Evolutionary conservation across 768 basidiomycete genomes (phyloP).

Genomic region (Collybia sp.): DNA sequence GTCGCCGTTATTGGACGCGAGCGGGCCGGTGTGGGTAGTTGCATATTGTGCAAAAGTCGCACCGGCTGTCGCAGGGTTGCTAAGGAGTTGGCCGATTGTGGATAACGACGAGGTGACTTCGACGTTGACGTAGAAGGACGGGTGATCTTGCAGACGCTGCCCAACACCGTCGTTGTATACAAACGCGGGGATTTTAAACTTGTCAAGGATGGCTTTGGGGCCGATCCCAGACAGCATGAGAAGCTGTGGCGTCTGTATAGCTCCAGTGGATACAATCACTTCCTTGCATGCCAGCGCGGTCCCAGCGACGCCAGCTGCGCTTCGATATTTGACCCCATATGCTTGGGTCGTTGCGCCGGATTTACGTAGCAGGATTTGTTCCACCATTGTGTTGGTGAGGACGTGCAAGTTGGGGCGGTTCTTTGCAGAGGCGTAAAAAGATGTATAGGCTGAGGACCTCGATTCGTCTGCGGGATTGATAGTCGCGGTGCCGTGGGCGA

Average conservation of each 20-base stretch:
- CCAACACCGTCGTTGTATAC: constrained; percentile 38
- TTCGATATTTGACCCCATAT: no score
- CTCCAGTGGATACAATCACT: constrained; percentile 17
- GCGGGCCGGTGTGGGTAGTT: no score
- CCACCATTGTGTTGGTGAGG: constrained; percentile 4
- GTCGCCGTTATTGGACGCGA: no score
- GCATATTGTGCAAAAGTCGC: no score
- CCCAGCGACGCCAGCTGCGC: no score
- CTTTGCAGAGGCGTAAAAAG: constrained; percentile 14
- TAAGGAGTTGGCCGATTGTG: no score
- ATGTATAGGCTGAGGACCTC: constrained; percentile 15
- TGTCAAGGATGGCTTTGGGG: constrained; percentile 21
- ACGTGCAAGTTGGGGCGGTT: constrained; percentile 17
- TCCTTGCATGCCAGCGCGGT: constrained; percentile 11
- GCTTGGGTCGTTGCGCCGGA: no score
- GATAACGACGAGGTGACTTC: no score
- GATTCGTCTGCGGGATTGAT: constrained; percentile 3
- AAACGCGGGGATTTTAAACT: constrained; percentile 20
- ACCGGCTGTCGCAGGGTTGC: no score
- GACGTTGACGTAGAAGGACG: no score
- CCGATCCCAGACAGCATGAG: constrained; percentile 28
- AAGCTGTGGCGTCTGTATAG: constrained; percentile 19
- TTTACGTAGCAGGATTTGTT: no score
- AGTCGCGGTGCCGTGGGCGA: background rate
- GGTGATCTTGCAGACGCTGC: constrained; percentile 21